Evolutionary conservation across 495 filamentous ascomycete species (phyloP).

Genomic region (Margaritispora aquatica): DNA sequence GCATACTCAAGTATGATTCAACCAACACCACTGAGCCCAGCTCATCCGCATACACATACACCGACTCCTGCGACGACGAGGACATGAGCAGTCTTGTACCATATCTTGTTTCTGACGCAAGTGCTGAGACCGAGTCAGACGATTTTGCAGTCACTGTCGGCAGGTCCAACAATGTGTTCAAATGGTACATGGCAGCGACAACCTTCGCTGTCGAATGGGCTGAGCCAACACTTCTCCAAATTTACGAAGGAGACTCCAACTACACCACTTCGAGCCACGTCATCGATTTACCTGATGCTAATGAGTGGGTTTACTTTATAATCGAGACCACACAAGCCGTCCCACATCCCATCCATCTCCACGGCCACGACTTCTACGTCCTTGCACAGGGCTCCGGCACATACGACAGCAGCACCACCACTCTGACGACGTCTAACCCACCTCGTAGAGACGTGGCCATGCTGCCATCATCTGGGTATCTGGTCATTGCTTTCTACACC

Average conservation of each 20-base stretch:
- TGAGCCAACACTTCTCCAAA: slow-evolving; percentile 24
- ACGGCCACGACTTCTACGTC: slow-evolving; percentile 19
- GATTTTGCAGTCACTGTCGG: slow-evolving; percentile 27
- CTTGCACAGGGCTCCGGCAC: slow-evolving; percentile 4
- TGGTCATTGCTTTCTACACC: slow-evolving; percentile 41
- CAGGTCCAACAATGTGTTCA: slow-evolving; percentile 26
- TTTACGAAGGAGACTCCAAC: neutral
- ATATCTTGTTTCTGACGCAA: slow-evolving; percentile 31
- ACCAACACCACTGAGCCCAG: slow-evolving; percentile 28
- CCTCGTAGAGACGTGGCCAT: slow-evolving; percentile 2
- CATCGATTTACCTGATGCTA: slow-evolving; percentile 27
- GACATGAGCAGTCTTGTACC: slow-evolving; percentile 34
- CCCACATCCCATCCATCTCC: slow-evolving; percentile 57
- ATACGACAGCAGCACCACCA: neutral
- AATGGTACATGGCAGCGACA: slow-evolving; percentile 36
- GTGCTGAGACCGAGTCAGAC: slow-evolving; percentile 9
- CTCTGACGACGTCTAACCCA: neutral
- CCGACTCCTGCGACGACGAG: slow-evolving; percentile 36
- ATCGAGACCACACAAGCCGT: slow-evolving; percentile 55
- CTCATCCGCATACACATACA: slow-evolving; percentile 24
- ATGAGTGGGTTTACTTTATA: slow-evolving; percentile 47
- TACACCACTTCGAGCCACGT: slow-evolving; percentile 33
- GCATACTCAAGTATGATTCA: slow-evolving; percentile 48
- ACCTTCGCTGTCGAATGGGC: slow-evolving; percentile 36
- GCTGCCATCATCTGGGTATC: slow-evolving; percentile 15